Conservation (phyloP, 1,284 basidiomycete species). For the Microbotryum saponariae region DNA sequence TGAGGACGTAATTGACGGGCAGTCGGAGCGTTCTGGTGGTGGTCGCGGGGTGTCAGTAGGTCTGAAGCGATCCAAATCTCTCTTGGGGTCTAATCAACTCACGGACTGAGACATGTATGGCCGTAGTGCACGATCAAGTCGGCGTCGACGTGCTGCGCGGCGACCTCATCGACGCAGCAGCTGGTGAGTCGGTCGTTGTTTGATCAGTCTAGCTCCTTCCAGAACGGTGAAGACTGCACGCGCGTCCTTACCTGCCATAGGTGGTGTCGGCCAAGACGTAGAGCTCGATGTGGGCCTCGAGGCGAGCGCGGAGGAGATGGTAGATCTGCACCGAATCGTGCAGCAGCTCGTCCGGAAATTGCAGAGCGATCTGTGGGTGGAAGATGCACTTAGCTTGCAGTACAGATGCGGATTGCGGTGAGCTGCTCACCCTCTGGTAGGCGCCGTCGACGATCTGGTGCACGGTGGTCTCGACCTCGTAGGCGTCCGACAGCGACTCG, state of each 20-base stretch:
- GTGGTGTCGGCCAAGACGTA: conserved; percentile 95
- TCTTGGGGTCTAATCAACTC: conserved; percentile 37
- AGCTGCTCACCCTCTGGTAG: conserved; percentile 42
- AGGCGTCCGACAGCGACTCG: conserved; percentile 39
- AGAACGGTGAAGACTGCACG: too few species aligned
- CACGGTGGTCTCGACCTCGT: conserved; percentile 43
- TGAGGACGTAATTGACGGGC: conserved; percentile 78
- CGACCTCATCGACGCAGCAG: conserved; percentile 95
- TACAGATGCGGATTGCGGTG: too few species aligned
- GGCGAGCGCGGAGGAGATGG: conserved; percentile 53
- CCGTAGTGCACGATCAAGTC: conserved; percentile 92
- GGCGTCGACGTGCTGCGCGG: conserved; percentile 87
- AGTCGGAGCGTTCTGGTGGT: conserved; percentile 56
- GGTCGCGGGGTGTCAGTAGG: too few species aligned
- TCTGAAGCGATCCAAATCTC: too few species aligned
- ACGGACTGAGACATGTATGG: conserved; percentile 89
- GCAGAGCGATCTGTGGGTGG: conserved; percentile 64
- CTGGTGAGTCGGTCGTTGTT: conserved; percentile 43
- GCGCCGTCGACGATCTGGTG: conserved; percentile 40
- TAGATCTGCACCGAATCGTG: conserved; percentile 83
- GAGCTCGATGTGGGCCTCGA: conserved; percentile 54
- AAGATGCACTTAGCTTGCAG: background rate
- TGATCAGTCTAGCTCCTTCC: background rate
- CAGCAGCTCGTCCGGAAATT: conserved; percentile 92
- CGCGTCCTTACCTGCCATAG: conserved; percentile 69